Conservation (phyloP, 768 basidiomycete genomes). For the Phylloporus sp. region DNA sequence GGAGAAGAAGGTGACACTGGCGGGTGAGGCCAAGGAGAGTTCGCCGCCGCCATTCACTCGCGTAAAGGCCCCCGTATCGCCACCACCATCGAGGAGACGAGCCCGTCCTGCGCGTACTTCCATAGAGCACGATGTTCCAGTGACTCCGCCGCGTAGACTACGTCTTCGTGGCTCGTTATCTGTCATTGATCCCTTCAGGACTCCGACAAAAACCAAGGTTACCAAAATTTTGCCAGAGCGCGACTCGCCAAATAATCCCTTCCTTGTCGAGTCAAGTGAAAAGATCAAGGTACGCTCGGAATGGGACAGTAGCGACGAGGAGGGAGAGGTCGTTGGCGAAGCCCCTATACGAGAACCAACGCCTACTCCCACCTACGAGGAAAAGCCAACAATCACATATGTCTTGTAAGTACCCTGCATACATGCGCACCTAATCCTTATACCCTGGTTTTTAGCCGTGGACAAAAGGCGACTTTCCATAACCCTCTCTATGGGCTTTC, state of each 20-base stretch:
- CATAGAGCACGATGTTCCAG: conserved; percentile 18
- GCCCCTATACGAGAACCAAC: conserved; percentile 34
- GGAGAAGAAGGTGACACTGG: conserved; percentile 2
- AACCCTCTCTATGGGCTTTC: conserved; percentile 61
- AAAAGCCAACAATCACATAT: conserved; percentile 63
- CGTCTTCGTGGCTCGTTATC: conserved; percentile 23
- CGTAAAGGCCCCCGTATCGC: conserved; percentile 51
- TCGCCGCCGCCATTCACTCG: conserved; percentile 36
- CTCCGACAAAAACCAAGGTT: conserved; percentile 39
- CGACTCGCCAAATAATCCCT: conserved; percentile 72
- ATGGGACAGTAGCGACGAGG: conserved; percentile 35
- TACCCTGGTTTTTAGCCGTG: conserved; percentile 49
- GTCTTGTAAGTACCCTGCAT: conserved; percentile 57
- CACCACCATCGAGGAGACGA: conserved; percentile 61
- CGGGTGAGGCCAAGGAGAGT: conserved; percentile 9
- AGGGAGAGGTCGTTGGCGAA: conserved; percentile 32
- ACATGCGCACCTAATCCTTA: neutral
- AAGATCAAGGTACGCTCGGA: conserved; percentile 18
- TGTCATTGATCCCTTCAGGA: conserved; percentile 25
- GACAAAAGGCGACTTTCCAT: conserved; percentile 55
- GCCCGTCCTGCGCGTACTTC: conserved; percentile 27
- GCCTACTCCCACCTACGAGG: conserved; percentile 39
- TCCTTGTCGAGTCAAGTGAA: conserved; percentile 42
- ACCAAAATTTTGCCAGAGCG: conserved; percentile 38
- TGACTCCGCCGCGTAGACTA: conserved; percentile 24